phyloP scores from a whole-genome alignment of 2,329 filamentous ascomycete species.

The Boeremia exigua region DNA sequence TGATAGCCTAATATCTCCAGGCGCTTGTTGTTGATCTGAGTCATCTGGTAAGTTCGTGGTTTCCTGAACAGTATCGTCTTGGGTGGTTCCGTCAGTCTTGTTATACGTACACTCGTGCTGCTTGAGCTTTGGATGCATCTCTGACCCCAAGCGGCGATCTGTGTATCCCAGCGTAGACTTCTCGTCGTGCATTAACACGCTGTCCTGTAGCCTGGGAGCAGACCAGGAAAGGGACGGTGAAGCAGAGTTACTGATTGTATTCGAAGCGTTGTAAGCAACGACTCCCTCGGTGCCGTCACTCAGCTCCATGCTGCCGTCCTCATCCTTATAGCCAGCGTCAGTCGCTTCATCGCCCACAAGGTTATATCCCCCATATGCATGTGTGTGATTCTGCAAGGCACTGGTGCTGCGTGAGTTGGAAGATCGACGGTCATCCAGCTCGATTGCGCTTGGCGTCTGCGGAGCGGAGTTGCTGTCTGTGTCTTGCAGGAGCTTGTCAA shows the following conservation, averaged over 20 bases:
- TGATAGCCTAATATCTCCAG: too few relatives aligned
- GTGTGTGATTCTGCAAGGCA: not conserved
- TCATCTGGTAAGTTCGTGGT: not conserved
- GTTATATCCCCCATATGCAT: not conserved
- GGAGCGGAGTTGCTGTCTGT: not conserved
- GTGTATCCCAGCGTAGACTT: conserved; percentile 1
- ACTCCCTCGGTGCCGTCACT: conserved; percentile 9
- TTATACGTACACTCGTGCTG: not conserved
- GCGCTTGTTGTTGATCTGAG: too few relatives aligned
- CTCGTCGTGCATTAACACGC: conserved; percentile 5
- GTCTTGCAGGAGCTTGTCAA: conserved; percentile 16
- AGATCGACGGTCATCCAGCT: not conserved
- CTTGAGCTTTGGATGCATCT: not conserved
- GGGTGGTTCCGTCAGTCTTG: not conserved
- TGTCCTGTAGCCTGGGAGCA: conserved; percentile 1
- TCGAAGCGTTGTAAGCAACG: not conserved
- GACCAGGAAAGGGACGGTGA: not conserved
- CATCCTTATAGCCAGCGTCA: conserved; percentile 22
- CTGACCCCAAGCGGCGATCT: not conserved
- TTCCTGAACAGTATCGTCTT: not conserved
- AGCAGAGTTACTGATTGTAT: not conserved
- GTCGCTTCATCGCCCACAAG: conserved; percentile 14
- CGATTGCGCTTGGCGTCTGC: not conserved
- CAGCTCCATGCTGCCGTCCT: conserved; percentile 26
- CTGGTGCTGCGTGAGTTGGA: not conserved